Conservation (phyloP, 495 filamentous ascomycete genomes). For the Hyaloscypha variabilis region DNA sequence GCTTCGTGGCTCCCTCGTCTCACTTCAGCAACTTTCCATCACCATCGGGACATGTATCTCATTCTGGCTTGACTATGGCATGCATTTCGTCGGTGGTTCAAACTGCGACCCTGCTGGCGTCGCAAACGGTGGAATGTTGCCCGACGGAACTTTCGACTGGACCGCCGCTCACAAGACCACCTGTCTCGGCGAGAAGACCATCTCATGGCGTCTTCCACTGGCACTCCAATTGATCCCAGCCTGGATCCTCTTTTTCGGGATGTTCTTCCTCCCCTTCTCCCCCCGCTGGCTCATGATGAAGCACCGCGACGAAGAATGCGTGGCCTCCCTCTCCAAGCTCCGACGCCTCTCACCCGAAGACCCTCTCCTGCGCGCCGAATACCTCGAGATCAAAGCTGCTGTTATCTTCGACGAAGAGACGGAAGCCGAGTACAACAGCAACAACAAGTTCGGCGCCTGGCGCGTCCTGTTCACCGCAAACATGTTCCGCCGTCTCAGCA, state of each 20-base stretch:
- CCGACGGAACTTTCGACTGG: constrained; percentile 36
- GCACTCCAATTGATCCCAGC: constrained; percentile 48
- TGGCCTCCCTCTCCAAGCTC: constrained; percentile 15
- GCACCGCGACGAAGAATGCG: constrained; percentile 20
- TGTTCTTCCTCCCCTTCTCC: constrained; percentile 40
- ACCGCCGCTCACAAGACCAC: constrained; percentile 22
- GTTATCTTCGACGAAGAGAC: constrained; percentile 21
- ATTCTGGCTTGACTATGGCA: constrained; percentile 61
- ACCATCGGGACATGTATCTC: constrained; percentile 55
- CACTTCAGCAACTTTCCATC: constrained; percentile 57
- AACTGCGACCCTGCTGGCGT: constrained; percentile 24
- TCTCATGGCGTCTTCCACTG: constrained; percentile 48
- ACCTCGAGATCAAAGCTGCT: constrained; percentile 26
- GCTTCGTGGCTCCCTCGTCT: constrained; percentile 55
- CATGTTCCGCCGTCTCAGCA: constrained; percentile 19
- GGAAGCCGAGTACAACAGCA: constrained; percentile 7
- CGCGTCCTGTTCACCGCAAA: background rate
- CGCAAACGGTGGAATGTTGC: constrained; percentile 32
- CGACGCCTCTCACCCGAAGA: constrained; percentile 18
- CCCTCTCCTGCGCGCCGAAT: constrained; percentile 17
- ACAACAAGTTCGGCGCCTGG: constrained; percentile 18
- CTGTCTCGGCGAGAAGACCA: constrained; percentile 38
- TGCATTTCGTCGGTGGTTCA: constrained; percentile 19
- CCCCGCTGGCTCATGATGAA: constrained; percentile 59
- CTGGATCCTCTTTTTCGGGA: constrained; percentile 35